A percentile compares a stretch with the other conserved stretches of the same genome.
Conservation (phyloP, 345 rosid species). For the Pugionium dolabratum region DNA sequence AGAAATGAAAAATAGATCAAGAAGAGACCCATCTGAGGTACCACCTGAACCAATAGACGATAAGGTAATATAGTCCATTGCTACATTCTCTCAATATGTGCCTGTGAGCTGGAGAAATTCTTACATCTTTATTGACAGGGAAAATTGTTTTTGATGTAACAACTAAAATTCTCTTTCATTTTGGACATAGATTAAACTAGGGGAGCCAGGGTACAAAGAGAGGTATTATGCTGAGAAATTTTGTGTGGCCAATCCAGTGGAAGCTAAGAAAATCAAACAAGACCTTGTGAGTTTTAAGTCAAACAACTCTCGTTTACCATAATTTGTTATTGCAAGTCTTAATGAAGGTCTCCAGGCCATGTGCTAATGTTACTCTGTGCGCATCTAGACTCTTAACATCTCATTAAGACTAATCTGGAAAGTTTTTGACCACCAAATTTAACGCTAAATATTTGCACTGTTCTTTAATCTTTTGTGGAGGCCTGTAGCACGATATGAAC, state of each 20-base stretch:
- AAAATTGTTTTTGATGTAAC: conserved; percentile 4
- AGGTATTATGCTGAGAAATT: conserved; percentile 93
- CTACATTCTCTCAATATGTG: background rate
- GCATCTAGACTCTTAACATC: conserved; percentile 15
- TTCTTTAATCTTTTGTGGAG: conserved; percentile 1
- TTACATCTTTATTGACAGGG: conserved; percentile 1
- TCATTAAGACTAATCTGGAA: conserved; percentile 11
- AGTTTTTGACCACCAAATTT: background rate
- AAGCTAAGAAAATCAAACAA: conserved; percentile 62
- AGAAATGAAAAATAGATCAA: conserved; percentile 67
- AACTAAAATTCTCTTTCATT: conserved; percentile 5
- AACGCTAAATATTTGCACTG: background rate
- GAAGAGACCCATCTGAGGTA: conserved; percentile 69
- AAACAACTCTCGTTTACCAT: background rate
- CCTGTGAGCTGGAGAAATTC: conserved; percentile 19
- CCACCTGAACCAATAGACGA: conserved; percentile 58
- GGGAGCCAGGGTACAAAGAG: conserved; percentile 94
- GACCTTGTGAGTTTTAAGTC: conserved; percentile 63
- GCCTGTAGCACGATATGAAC: background rate
- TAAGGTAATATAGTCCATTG: conserved; percentile 52
- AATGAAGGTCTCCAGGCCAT: conserved; percentile 12
- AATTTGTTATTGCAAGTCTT: conserved; percentile 11
- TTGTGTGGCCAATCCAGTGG: conserved; percentile 55
- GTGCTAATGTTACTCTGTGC: background rate
- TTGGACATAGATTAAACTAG: conserved; percentile 67